Conservation (phyloP, 1,139 yeast genomes). For the Candida smagusa region DNA sequence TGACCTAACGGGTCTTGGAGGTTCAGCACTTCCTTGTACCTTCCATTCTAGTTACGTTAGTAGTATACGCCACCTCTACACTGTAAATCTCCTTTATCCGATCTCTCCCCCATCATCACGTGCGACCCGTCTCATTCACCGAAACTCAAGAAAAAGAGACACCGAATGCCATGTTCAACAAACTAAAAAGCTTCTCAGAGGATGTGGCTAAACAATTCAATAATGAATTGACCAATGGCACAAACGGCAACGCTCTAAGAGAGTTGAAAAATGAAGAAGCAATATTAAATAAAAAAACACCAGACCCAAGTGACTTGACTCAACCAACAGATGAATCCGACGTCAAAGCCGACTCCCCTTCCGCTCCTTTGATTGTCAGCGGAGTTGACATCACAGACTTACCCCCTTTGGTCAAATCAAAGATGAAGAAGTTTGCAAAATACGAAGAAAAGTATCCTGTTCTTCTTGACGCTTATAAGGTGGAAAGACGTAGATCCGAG, state of each 20-base stretch:
- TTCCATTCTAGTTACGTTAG: no score
- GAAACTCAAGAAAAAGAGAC: background rate
- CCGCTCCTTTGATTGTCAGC: background rate
- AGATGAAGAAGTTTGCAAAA: slow-evolving; percentile 73
- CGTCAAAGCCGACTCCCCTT: background rate
- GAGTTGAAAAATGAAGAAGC: slow-evolving; percentile 34
- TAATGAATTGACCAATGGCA: slow-evolving; percentile 17
- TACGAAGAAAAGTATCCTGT: slow-evolving; percentile 89
- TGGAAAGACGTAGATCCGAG: slow-evolving; percentile 67
- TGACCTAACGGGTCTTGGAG: no score
- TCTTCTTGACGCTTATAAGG: slow-evolving; percentile 76
- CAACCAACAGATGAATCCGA: slow-evolving; percentile 45
- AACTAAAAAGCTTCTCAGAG: slow-evolving; percentile 60
- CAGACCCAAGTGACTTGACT: slow-evolving; percentile 39
- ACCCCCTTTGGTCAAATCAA: slow-evolving; percentile 55
- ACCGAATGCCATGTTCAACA: slow-evolving; percentile 50
- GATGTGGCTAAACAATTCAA: slow-evolving; percentile 47
- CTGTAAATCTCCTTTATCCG: no score
- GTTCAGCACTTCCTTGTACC: no score
- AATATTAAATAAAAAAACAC: slow-evolving; percentile 39
- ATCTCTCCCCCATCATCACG: no score
- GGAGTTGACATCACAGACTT: slow-evolving; percentile 33
- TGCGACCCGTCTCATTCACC: background rate
- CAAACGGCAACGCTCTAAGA: slow-evolving; percentile 18
- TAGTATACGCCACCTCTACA: no score